Percentiles rank a stretch among this genome's conserved stretches.
phyloP scores from a whole-genome alignment of 2,329 filamentous ascomycete genomes.

The Talaromyces sp. region DNA sequence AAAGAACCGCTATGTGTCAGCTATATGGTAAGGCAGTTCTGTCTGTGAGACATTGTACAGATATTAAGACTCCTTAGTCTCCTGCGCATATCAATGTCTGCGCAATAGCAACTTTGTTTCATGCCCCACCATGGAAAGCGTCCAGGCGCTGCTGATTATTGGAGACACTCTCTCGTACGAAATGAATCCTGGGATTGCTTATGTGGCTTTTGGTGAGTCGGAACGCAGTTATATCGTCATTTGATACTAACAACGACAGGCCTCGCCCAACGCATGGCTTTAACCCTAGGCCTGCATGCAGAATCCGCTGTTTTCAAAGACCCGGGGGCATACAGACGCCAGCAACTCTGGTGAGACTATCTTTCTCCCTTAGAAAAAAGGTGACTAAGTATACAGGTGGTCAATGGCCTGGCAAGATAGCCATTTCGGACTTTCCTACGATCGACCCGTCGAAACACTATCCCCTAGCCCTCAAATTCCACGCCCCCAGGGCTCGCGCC shows the following conservation, averaged over 20 bases:
- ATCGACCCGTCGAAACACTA: constrained; percentile 51
- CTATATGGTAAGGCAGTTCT: constrained; percentile 47
- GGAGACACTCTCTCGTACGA: constrained; percentile 58
- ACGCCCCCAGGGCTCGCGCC: constrained; percentile 42
- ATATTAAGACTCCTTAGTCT: constrained; percentile 38
- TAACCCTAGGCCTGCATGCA: constrained; percentile 55
- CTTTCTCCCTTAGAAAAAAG: too few relatives aligned
- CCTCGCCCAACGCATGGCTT: constrained; percentile 54
- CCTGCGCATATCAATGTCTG: constrained; percentile 59
- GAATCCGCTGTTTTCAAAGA: constrained; percentile 50
- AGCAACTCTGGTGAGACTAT: constrained; percentile 35
- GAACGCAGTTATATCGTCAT: neutral
- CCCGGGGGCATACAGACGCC: constrained; percentile 39
- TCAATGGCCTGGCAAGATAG: constrained; percentile 60
- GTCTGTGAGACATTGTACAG: neutral
- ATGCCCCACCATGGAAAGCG: constrained; percentile 54
- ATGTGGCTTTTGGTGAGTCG: constrained; percentile 48
- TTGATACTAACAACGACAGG: constrained; percentile 25
- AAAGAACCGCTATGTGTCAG: constrained; percentile 57
- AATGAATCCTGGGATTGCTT: constrained; percentile 60
- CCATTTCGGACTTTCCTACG: constrained; percentile 58
- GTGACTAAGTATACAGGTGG: constrained; percentile 40
- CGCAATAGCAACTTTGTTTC: constrained; percentile 61
- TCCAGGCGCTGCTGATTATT: constrained; percentile 56
- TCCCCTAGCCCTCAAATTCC: constrained; percentile 47